Evolutionary conservation across 495 filamentous ascomycete genomes (phyloP), one percentile per base, ranked within the genome.

Genomic region (Aspergillus olivimuriae): DNA sequence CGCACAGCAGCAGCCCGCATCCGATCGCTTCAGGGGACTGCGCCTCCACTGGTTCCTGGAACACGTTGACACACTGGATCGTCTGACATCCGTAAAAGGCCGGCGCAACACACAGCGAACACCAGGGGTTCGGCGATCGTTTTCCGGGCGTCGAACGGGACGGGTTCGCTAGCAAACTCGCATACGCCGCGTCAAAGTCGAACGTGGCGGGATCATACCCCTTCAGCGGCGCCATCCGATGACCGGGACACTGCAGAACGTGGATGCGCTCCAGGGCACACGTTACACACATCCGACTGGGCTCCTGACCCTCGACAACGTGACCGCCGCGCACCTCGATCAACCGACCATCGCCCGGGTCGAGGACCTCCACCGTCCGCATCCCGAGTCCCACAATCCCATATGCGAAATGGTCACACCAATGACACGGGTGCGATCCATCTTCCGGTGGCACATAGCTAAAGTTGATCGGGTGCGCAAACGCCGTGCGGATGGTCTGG

Each of bases 1-100:
- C 61, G 26, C 70, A 73, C 5, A 73, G 50, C 26, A 56, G 33
- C 24, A 73, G 36, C 8, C 69, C 66, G 41, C 72, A 73, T 0
- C 70, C 68, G n/a, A 28, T 15, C 22, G 34, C 39, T n/a, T 51
- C 47, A 12, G 17, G 17, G 1, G 41, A 48, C 2, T 31, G 44
- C 14, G 39, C 17, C 11, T 46, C 30, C 10, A 48, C 47, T 0
- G 39, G 21, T 10, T 56, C 44, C 19, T 48, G 48, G 12, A 50
- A 45, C 19, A 33, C 49, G 18, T 46, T 49, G 4, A 46, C 16
- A 1, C 18, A 35, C 35, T 60, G 52, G 4, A 31, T 34, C 3
- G 54, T 44, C 12, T 41, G 47, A 35, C 68, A 69, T 28, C 51
- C 50, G 34, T 60, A 66, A 8, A 58, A 55, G 1, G 69, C 70